These are phyloP conservation scores for Aspergillus sclerotioniger DNA, from an alignment of 495 filamentous ascomycete species.

Conservation along the genomic window DNA sequence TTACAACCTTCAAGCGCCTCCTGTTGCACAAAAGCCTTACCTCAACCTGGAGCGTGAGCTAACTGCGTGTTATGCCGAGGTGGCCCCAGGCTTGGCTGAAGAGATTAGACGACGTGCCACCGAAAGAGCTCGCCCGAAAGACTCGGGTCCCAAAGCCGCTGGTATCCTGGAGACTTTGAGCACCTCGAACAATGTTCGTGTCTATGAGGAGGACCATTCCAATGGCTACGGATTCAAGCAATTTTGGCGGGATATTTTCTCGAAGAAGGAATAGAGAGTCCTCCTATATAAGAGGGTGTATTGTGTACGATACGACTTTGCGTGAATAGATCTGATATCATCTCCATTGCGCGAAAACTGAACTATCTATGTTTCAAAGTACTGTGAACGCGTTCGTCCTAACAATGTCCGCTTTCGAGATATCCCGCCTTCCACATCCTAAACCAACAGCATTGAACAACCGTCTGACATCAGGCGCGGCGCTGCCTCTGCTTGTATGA, in stretches of 20 bases:
- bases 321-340: neutral
- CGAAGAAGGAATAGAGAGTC: conserved; percentile 25
- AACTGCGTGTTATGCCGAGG: conserved; percentile 74
- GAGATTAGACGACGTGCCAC: conserved; percentile 70
- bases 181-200: conserved; percentile 48
- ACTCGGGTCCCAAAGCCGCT: conserved; percentile 29
- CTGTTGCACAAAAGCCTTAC: conserved; percentile 91
- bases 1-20: conserved; percentile 93
- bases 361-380: neutral
- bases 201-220: conserved; percentile 70
- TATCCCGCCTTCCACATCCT: neutral
- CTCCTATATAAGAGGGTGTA: neutral
- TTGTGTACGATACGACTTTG: neutral
- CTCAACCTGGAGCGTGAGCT: conserved; percentile 83
- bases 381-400: neutral
- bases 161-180: conserved; percentile 54
- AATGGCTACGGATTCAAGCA: conserved; percentile 79
- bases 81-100: conserved; percentile 70
- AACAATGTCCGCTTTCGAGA: neutral
- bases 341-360: neutral
- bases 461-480: too few relatives aligned
- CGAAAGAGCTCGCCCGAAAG: conserved; percentile 38
- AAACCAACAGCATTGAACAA: too few relatives aligned
- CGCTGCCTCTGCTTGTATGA: too few relatives aligned
- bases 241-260: conserved; percentile 82